Conservation (phyloP, 139 green algal genomes). For the Edaphochlamys debaryana region DNA sequence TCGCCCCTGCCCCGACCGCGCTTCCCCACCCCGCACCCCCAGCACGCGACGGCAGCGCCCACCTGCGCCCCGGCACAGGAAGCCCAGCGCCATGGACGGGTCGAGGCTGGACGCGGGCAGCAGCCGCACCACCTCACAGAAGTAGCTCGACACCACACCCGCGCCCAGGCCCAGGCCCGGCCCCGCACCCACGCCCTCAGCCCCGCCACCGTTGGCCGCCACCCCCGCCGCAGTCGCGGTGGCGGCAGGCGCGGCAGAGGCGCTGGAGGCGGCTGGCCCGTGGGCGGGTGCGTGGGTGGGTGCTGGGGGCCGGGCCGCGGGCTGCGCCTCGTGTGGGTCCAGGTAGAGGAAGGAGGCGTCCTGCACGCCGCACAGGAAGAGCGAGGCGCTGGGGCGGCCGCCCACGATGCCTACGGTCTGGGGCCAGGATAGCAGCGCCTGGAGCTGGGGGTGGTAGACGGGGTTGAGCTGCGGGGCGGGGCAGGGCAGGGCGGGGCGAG, state of each 20-base stretch:
- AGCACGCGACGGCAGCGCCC: not conserved
- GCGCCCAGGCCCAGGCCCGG: not conserved
- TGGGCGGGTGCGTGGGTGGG: too few relatives aligned
- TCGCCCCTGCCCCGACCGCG: not conserved
- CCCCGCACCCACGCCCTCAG: too few relatives aligned
- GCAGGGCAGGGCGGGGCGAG: not conserved
- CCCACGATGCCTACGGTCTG: conserved; percentile 93
- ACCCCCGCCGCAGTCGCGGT: not conserved
- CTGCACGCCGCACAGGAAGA: conserved; percentile 86
- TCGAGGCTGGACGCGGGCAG: conserved; percentile 80
- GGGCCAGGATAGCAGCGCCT: conserved; percentile 73
- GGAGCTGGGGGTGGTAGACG: conserved; percentile 84
- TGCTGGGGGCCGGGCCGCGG: not conserved
- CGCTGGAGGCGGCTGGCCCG: not conserved
- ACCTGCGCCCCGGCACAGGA: conserved; percentile 74
- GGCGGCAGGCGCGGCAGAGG: not conserved
- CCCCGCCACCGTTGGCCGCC: not conserved
- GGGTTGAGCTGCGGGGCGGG: conserved; percentile 74
- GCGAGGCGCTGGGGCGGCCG: conserved; percentile 79
- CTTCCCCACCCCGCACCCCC: too few relatives aligned
- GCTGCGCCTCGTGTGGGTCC: conserved; percentile 84
- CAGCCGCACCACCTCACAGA: conserved; percentile 54
- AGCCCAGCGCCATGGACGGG: conserved; percentile 89
- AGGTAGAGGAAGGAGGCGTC: conserved; percentile 75
- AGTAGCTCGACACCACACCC: conserved; percentile 39